Base-by-base conservation (phyloP, 2,329 filamentous ascomycete genomes). In the Monosporascus sp. region DNA sequence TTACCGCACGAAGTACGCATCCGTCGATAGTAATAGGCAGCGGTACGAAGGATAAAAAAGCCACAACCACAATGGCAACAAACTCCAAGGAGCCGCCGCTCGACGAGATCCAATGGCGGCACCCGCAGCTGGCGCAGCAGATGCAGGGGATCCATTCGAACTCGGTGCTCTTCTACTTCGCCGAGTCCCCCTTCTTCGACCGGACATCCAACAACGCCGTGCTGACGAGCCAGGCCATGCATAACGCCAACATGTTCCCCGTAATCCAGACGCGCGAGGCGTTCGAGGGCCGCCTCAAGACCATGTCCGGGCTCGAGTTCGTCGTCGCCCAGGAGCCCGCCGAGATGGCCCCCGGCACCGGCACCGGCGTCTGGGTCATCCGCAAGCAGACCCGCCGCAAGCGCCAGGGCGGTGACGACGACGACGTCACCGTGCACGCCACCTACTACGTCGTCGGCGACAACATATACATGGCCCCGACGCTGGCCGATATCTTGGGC, bases 291-390 rank as follows among this genome's bases (percentile, higher is more conserved):
- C 81, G 80, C 20, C 71, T 88, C 37, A 78, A 76, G 59, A 81
- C 79, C 53, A 87, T 87, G 84, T 78, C 79, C 1, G 85, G 85
- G 3, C 72, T 87, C 48, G 85, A 88, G 70, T 88, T 84, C 65
- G 76, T 86, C 49, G 82, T 88, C 50, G 82, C 81, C 38, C 80
- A 86, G 63, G 81, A 85, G 59, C 84, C 83, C 1, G 81, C 82
- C 28, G 82, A 86, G 67, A 83, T 78, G 62, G 80, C 76, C 0
- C 82, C 81, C 0, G 82, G 81, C n/a, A 74, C 71, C 38, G 78
- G 78, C 22, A 86, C 84, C 0, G 84, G 84, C 28, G 82, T 87
- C 8, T 88, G 84, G 84, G 81, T 87, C 28, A 86, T 88, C 60
- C 79, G 83, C 63, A 87, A 87, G 73, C 85, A 88, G 70, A 83